Base-by-base conservation (phyloP, 176 grass and related monocot genomes). In the Neostapfia colusana region DNA sequence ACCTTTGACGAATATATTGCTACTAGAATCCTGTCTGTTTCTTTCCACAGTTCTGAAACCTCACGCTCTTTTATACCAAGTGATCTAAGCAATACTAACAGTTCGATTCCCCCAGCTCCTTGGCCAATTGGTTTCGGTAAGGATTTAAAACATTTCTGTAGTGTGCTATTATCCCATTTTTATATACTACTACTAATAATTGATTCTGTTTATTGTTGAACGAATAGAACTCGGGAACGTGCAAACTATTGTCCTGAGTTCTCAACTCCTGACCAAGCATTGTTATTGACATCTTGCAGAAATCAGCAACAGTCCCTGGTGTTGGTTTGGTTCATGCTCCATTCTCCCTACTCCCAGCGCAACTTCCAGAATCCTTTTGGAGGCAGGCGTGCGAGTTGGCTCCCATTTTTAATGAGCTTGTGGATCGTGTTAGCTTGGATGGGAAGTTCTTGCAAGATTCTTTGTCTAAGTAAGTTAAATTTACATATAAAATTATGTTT, bases 251-350 rank as follows among this genome's bases (percentile, higher is more conserved):
- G 34, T 67, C 38, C 21, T 37, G 43, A 70, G 10, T 49, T 42
- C 55, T 20, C 17, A 18, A 48, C 7, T 23, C 20, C 54, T 85
- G 66, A 78, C 1, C 1, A 18, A 76, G 4, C 21, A 58, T 78
- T 57, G 43, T 70, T 27, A 23, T 39, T 62, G 42, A 42, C 10
- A 28, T 14, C 53, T 76, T 79, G 78, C 89, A 98, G 95, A 88
- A 79, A 84, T 94, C 89, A 46, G 95, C 82, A 65, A 88, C 42
- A 63, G 79, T 84, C 60, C 95, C 89, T 55, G 89, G 87, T 26
- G 87, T 93, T 70, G 95, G 91, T 43, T 41, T 90, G 72, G 91
- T 94, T 70, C 91, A 98, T 63, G 95, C 95, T 58, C 95, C 95
- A 56, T 80, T 98, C 70, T 63, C 91, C 34, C 28, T 98, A 35